Conservation (phyloP, 31 red algal species). For the Bonnemaisonia californica region DNA sequence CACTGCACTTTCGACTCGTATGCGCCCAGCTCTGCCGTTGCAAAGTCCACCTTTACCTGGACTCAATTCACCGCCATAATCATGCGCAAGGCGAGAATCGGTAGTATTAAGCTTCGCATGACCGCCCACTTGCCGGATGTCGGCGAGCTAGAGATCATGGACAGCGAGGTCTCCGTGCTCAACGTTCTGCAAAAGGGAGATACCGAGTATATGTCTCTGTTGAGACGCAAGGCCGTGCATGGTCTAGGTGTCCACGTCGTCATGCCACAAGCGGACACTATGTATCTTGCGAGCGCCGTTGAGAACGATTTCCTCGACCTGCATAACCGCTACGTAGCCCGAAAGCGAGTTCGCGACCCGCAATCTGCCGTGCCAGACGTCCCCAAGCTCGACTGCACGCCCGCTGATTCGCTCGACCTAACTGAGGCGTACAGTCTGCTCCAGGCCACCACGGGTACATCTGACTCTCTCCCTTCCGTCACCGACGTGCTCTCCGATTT, state of each 20-base stretch:
- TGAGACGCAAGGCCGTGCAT: constrained; percentile 58
- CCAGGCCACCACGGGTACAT: background rate
- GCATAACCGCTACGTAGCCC: constrained; percentile 51
- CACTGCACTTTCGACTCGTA: constrained; percentile 49
- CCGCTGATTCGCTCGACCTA: background rate
- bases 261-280: constrained; percentile 30
- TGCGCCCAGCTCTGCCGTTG: constrained; percentile 35
- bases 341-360: constrained; percentile 37
- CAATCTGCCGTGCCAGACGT: background rate
- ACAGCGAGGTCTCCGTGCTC: constrained; percentile 36
- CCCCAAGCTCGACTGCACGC: background rate
- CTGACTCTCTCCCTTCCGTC: constrained; percentile 28
- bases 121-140: constrained; percentile 48
- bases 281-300: constrained; percentile 13
- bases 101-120: constrained; percentile 44
- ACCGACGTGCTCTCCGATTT: constrained; percentile 14
- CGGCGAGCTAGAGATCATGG: constrained; percentile 49
- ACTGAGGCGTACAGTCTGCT: background rate
- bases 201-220: constrained; percentile 42
- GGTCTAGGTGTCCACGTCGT: constrained; percentile 60
- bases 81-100: constrained; percentile 46
- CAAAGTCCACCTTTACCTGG: constrained; percentile 46
- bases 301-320: constrained; percentile 66
- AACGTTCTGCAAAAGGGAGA: constrained; percentile 63
- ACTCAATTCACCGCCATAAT: constrained; percentile 58